Evolutionary conservation across 73 alveolate genomes (phyloP).

Genomic region (Blepharisma stoltei): DNA sequence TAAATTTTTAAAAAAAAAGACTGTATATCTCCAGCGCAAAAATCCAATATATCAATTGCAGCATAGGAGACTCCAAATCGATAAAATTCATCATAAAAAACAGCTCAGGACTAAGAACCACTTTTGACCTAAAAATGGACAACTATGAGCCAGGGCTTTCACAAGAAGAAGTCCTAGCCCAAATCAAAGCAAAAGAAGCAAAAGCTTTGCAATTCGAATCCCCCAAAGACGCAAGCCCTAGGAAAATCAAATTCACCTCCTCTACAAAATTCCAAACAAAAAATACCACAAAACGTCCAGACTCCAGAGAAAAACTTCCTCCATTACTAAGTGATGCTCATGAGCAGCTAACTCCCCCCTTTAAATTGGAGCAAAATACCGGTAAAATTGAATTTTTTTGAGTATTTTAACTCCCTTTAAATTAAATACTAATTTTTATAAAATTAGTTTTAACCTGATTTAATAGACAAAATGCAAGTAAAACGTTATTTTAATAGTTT

Average conservation of each 20-base stretch:
- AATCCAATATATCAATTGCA: too few species aligned
- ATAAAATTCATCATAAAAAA: conserved; percentile 58
- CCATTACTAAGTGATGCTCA: conserved; percentile 26
- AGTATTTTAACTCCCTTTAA: too few species aligned
- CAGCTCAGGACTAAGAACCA: conserved; percentile 61
- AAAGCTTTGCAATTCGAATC: background rate
- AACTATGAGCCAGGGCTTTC: conserved; percentile 48
- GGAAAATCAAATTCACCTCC: background rate
- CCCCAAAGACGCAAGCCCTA: background rate
- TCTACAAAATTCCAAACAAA: conserved; percentile 7
- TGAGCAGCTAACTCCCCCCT: too few species aligned
- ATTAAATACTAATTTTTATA: too few species aligned
- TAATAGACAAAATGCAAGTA: too few species aligned
- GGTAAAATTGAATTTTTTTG: too few species aligned
- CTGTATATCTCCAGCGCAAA: too few species aligned
- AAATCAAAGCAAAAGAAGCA: conserved; percentile 11
- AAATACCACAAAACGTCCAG: background rate
- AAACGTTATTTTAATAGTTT: too few species aligned
- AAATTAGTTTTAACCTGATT: too few species aligned
- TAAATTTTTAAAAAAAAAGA: too few species aligned
- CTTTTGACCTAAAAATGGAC: conserved; percentile 42
- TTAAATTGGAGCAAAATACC: too few species aligned
- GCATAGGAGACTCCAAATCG: conserved; percentile 51
- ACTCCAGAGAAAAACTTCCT: conserved; percentile 24
- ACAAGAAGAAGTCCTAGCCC: conserved; percentile 9